Evolutionary conservation across 345 rosid genomes (phyloP), one percentile per base, ranked within the genome.

Genomic region (Linum usitatissimum): DNA sequence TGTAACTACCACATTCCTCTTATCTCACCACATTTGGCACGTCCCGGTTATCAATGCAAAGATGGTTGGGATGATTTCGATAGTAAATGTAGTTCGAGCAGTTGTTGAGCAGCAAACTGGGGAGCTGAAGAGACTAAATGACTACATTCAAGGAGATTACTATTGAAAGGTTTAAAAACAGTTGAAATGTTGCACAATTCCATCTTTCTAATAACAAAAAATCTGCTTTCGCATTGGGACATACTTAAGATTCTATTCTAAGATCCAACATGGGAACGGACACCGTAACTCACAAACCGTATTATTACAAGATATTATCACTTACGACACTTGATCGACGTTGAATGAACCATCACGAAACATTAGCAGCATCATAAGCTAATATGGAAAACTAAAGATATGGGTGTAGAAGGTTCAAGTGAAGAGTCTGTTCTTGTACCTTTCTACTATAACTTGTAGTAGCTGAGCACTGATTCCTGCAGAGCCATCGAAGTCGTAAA

Each of bases 91-190:
- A 18, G 89, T 88, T 36, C 72, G 75, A 68, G 84, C 89, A 10
- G 81, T 84, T 36, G 91, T 91, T n/a, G 91, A 87, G 54, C 96
- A 91, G 77, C 96, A 91, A 69, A 78, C 63, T 21, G 83, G 89
- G 30, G 95, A 91, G 76, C 59, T 88, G 40, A 85, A 73, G 76
- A 80, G 87, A 45, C 74, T 88, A 75, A 88, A 88, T n/a, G 89
- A 78, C 48, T 92, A 80, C 78, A 92, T 86, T 53, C 75, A 70
- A 80, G 96, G 95, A 73, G 85, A 88, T 0, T 92, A 85, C 75
- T 85, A 80, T 49, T 86, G 77, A 53, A 54, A n/a, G 2, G 28
- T 23, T 23, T 23, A 23, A 23, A 23, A 45, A 45, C 51, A 45
- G 14, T 15, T 45, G 2, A 45, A 42, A 42, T 42, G 49, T 8